A percentile compares a stretch with the other conserved stretches of the same genome.
Evolutionary conservation across 768 basidiomycete species (phyloP).

Genomic region (Tylopilus cervinicoccineus): DNA sequence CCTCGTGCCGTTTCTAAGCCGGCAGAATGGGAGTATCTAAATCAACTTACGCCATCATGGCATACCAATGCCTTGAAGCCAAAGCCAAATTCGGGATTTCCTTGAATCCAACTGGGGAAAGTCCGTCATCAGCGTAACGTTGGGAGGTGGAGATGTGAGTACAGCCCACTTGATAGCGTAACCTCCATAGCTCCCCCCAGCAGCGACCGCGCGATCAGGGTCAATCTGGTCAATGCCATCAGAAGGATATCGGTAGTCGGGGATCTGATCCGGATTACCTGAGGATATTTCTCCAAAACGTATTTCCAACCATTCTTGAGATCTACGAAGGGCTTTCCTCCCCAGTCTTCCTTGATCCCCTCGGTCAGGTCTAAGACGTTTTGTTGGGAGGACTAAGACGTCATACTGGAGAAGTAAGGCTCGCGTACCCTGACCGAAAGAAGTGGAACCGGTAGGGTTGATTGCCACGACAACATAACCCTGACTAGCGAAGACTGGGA

Average conservation of each 20-base stretch:
- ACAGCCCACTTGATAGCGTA: slow-evolving; percentile 76
- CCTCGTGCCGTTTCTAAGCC: slow-evolving; percentile 32
- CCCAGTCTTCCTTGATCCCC: slow-evolving; percentile 77
- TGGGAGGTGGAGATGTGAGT: background rate
- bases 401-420: background rate
- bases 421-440: slow-evolving; percentile 76
- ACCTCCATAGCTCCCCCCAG: slow-evolving; percentile 84
- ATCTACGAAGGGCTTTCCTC: slow-evolving; percentile 81
- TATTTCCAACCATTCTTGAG: slow-evolving; percentile 73
- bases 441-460: slow-evolving; percentile 93
- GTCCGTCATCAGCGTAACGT: slow-evolving; percentile 1
- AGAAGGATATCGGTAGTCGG: background rate
- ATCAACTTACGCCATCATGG: slow-evolving; percentile 77
- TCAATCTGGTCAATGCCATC: slow-evolving; percentile 48
- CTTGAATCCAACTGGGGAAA: slow-evolving; percentile 81
- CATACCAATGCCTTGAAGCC: slow-evolving; percentile 88
- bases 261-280: slow-evolving; percentile 38
- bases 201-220: slow-evolving; percentile 63
- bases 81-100: slow-evolving; percentile 84
- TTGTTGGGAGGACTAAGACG: background rate
- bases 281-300: slow-evolving; percentile 60
- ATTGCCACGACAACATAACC: slow-evolving; percentile 87
- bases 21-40: background rate
- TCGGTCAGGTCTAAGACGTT: slow-evolving; percentile 63
- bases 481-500: slow-evolving; percentile 71